Conservation (phyloP, 2,329 filamentous ascomycete species). For the Corynespora cassiicola region DNA sequence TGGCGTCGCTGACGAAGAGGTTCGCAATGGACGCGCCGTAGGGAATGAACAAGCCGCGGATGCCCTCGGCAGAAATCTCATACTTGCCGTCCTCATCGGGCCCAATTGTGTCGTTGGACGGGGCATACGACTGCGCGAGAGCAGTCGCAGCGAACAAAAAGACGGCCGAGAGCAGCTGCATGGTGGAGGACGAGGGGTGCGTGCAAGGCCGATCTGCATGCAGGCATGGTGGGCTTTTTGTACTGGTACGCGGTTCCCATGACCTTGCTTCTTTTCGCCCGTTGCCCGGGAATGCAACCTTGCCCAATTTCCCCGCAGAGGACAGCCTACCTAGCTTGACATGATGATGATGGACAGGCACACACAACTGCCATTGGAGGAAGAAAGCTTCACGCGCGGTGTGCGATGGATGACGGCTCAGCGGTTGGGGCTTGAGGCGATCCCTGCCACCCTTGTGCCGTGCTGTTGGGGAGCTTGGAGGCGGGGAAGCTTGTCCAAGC, state of each 20-base stretch:
- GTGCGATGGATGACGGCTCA: background rate
- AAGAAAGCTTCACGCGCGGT: slow-evolving; percentile 7
- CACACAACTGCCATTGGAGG: slow-evolving; percentile 5
- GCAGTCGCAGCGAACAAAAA: slow-evolving; percentile 33
- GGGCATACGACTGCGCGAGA: slow-evolving; percentile 29
- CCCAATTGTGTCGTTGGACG: slow-evolving; percentile 26
- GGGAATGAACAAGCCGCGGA: slow-evolving; percentile 73
- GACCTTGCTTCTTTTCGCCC: slow-evolving; percentile 10
- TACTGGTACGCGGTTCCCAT: slow-evolving; percentile 21
- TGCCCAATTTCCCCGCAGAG: slow-evolving; percentile 30
- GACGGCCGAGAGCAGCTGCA: slow-evolving; percentile 23
- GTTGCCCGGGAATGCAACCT: background rate
- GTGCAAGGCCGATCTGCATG: slow-evolving; percentile 8
- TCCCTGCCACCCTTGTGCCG: slow-evolving; percentile 12
- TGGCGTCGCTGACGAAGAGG: slow-evolving; percentile 72
- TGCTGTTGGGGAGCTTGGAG: slow-evolving; percentile 14
- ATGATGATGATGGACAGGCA: slow-evolving; percentile 5
- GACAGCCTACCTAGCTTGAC: slow-evolving; percentile 5
- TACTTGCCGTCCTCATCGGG: slow-evolving; percentile 65
- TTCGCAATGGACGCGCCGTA: slow-evolving; percentile 79
- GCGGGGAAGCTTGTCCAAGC: slow-evolving; percentile 31
- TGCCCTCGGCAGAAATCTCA: slow-evolving; percentile 71
- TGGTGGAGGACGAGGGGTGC: slow-evolving; percentile 13
- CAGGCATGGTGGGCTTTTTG: slow-evolving; percentile 8
- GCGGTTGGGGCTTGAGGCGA: slow-evolving; percentile 26